Evolutionary conservation across 306 rosid species (phyloP).

Genomic region (Nissolia schottii): DNA sequence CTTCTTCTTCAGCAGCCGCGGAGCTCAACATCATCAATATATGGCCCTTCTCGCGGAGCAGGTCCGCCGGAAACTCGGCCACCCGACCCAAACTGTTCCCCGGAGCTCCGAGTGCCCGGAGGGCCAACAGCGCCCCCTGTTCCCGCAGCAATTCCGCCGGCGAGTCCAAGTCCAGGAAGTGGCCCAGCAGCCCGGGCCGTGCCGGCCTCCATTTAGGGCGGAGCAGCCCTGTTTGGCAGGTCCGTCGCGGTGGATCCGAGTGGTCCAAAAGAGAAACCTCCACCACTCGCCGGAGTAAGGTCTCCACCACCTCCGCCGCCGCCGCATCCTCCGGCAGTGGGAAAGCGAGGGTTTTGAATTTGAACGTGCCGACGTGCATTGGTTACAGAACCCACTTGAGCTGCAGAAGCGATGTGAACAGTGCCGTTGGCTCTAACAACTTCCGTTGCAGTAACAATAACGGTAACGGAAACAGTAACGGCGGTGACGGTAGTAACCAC

Average conservation of each 20-base stretch:
- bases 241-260: conserved; percentile 43
- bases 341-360: conserved; percentile 47
- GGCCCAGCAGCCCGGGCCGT: conserved; percentile 79
- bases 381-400: conserved; percentile 48
- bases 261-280: conserved; percentile 30
- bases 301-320: not conserved
- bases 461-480: not conserved
- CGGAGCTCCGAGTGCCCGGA: conserved; percentile 48
- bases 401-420: conserved; percentile 55
- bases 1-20: no score
- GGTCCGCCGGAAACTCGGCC: conserved; percentile 62
- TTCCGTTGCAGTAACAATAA: not conserved
- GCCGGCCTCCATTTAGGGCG: conserved; percentile 75
- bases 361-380: conserved; percentile 73
- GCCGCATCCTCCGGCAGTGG: not conserved
- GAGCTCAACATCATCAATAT: conserved; percentile 86
- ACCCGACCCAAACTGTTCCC: conserved; percentile 44
- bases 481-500: conserved; percentile 10
- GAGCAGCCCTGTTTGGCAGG: conserved; percentile 95
- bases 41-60: conserved; percentile 90
- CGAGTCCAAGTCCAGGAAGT: conserved; percentile 74
- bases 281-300: conserved; percentile 39
- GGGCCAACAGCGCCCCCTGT: conserved; percentile 88
- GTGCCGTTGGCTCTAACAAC: conserved; percentile 21
- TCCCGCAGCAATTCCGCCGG: conserved; percentile 89